Base-by-base conservation (phyloP, 2,329 filamentous ascomycete genomes). In the Lecanicillium sp. region DNA sequence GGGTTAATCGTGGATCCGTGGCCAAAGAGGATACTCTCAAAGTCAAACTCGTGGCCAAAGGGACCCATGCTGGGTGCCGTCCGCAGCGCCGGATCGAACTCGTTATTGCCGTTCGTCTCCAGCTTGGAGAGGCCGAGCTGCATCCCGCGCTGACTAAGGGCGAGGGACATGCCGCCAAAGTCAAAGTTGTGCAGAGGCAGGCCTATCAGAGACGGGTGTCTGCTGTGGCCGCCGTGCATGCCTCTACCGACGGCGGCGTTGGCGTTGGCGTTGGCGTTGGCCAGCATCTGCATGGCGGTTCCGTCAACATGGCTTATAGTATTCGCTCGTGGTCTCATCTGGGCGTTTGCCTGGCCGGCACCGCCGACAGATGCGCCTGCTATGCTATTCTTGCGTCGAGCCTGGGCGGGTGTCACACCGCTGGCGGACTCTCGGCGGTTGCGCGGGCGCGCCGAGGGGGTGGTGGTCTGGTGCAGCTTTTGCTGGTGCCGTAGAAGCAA, bases 261-360 rank as follows among this genome's bases (percentile, higher is more conserved):
- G 43, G 77, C 76, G 11, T 78, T 71, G 37, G 74, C 70, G 58
- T 78, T 81, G 43, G 77, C 76, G 11, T 78, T 71, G 42, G 79
- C 79, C 54, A 87, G 75, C 68, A 93, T 79, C 57, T 84, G 87
- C 64, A 95, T 78, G 33, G 84, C 80, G 46, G 77, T 75, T 49
- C 81, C 79, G 63, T 96, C 93, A 49, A 97, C 82, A 65, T 97
- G 90, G 62, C 90, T 93, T 61, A 98, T 94, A 30, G 93, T 98
- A 63, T 97, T 97, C 47, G 93, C 91, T 58, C 93, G 78, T 19
- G 91, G 93, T 55, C 93, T 79, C 80, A 91, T 90, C 11, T 77
- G 74, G 48, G 75, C 73, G 37, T 67, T 62, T 43, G 67, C 70
- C 40, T 69, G 70, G 14, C 68, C 66, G 49, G 71, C 69, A 27